Base-by-base conservation (phyloP, 345 rosid species). In the Cardamine chenopodiifolia region DNA sequence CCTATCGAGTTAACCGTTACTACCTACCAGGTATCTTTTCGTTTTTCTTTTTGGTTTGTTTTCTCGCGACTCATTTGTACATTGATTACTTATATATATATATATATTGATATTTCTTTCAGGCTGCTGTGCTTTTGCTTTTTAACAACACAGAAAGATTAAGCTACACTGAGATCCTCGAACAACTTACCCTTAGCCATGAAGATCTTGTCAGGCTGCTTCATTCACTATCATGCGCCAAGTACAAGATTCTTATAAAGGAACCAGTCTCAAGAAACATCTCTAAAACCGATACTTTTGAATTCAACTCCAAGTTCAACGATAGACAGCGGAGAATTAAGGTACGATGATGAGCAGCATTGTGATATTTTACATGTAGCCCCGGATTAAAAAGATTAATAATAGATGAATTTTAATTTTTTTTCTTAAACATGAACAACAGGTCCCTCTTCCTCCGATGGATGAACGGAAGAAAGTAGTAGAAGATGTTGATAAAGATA, bases 401-500 rank as follows among this genome's bases (percentile, higher is more conserved):
- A 18, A 8, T 15, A 5, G 8, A 44, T n/a, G 19, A 6, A 2
- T n/a, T n/a, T 15, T 5, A 15, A 14, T 14, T 12, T 0, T 15
- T 17, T 13, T 39, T 11, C 11, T 48, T 35, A n/a, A 59, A 47
- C 40, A 17, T 28, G 40, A 34, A 50, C 4, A 35, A 66, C 63
- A 73, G 77, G 37, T 73, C 54, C 95, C 97, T 72, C 93, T 92
- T 11, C 93, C 97, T 19, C 89, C 87, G 0, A 78, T 90, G 44
- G 97, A 89, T 79, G 99, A 92, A 61, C 80, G 92, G 78, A 90
- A 85, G 83, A 95, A 92, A 72, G 82, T 95, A 20, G 85, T 89
- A 20, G 93, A 92, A 66, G 97, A 87, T 76, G 97, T 90, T 23
- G 91, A 90, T 52, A 90, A 85, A 79, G 97, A 86, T 60, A 80